These are phyloP conservation scores for Scenedesmus sp. DNA, from an alignment of 163 green algal species.

Conservation along the genomic window DNA sequence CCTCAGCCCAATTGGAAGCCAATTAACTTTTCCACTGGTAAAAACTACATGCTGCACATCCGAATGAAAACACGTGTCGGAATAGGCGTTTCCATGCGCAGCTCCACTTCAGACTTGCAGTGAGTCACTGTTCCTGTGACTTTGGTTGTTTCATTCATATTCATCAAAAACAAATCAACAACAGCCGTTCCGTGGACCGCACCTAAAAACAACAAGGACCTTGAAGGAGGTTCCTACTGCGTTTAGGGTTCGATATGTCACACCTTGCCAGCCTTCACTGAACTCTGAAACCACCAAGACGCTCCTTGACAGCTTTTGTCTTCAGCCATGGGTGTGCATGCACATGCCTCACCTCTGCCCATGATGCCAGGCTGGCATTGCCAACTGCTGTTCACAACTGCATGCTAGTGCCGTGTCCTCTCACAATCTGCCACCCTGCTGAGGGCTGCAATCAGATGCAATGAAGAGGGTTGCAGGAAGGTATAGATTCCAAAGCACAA, in stretches of 20 bases:
- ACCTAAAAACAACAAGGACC: neutral
- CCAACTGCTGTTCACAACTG: too few relatives aligned
- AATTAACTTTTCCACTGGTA: neutral
- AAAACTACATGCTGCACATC: conserved; percentile 3
- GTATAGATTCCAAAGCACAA: too few relatives aligned
- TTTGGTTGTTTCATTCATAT: neutral
- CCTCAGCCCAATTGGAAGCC: neutral
- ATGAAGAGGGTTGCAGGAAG: too few relatives aligned
- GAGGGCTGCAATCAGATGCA: too few relatives aligned
- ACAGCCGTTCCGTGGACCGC: neutral
- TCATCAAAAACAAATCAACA: neutral
- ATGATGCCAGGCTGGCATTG: too few relatives aligned
- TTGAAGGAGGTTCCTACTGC: neutral
- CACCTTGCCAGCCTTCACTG: neutral
- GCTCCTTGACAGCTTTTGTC: too few relatives aligned
- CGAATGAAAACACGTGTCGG: neutral
- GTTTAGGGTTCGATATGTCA: neutral
- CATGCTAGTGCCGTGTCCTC: too few relatives aligned
- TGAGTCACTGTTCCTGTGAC: neutral
- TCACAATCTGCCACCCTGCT: too few relatives aligned
- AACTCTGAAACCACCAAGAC: too few relatives aligned
- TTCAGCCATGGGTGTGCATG: too few relatives aligned
- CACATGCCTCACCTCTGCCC: too few relatives aligned
- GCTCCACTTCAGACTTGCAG: neutral
- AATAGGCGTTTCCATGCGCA: neutral